Conservation (phyloP, 352 stramenopile species). For the Globisporangium heterothallicum region DNA sequence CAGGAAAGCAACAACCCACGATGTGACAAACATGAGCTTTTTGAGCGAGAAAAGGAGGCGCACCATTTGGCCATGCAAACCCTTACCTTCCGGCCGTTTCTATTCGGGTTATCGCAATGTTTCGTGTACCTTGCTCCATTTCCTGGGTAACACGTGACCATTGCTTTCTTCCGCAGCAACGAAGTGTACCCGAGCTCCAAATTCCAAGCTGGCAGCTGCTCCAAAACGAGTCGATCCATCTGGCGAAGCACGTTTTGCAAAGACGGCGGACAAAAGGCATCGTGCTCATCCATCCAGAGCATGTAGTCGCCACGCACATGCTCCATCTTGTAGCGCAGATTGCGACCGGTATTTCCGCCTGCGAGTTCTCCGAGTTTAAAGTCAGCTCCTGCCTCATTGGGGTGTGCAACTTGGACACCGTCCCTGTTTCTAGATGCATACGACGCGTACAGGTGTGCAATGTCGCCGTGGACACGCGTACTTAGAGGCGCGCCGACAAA, state of each 20-base stretch:
- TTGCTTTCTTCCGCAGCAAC: slow-evolving; percentile 39
- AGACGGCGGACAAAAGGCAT: slow-evolving; percentile 23
- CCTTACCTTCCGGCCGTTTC: slow-evolving; percentile 31
- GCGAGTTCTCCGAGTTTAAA: slow-evolving; percentile 37
- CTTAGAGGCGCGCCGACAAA: slow-evolving; percentile 24
- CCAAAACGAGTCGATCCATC: slow-evolving; percentile 33
- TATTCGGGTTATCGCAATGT: slow-evolving; percentile 51
- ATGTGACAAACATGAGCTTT: background rate
- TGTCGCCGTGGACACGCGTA: slow-evolving; percentile 11
- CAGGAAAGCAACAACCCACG: too few species aligned
- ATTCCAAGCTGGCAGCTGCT: slow-evolving; percentile 17
- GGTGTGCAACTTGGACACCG: too few species aligned
- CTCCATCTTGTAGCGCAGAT: slow-evolving; percentile 40
- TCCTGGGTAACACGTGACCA: slow-evolving; percentile 48
- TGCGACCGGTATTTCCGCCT: slow-evolving; percentile 35
- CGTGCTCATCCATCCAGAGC: slow-evolving; percentile 38
- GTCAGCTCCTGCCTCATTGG: background rate
- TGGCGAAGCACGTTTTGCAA: slow-evolving; percentile 25
- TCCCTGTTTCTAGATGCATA: slow-evolving; percentile 4
- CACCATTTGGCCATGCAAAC: background rate
- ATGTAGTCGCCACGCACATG: slow-evolving; percentile 46
- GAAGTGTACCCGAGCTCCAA: slow-evolving; percentile 21
- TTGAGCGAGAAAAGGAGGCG: too few species aligned
- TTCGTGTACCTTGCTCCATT: slow-evolving; percentile 31
- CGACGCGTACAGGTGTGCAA: slow-evolving; percentile 19